Conservation (phyloP, 2,329 filamentous ascomycete genomes). For the Trichoderma gracile region DNA sequence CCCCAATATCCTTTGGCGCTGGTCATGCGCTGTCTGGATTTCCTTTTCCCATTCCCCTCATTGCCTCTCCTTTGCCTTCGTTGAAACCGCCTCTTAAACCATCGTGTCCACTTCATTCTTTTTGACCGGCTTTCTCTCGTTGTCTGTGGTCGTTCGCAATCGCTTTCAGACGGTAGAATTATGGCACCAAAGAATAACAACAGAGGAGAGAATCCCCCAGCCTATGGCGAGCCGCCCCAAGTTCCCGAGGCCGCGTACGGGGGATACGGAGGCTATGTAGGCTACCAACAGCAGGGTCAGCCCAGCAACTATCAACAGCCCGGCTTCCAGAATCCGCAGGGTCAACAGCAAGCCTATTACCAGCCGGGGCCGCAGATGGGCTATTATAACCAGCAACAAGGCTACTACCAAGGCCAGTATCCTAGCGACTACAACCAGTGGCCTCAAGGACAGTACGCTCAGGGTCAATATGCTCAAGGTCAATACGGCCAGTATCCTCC, state of each 20-base stretch:
- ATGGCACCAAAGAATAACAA: conserved; percentile 13
- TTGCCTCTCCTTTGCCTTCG: background rate
- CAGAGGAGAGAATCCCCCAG: conserved; percentile 49
- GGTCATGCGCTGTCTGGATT: conserved; percentile 5
- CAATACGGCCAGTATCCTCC: conserved; percentile 33
- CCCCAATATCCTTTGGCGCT: conserved; percentile 2
- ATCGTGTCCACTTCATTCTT: background rate
- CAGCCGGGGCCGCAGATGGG: conserved; percentile 46
- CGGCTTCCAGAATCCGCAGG: conserved; percentile 34
- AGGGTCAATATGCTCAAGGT: conserved; percentile 31
- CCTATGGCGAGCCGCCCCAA: conserved; percentile 45
- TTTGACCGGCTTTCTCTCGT: background rate
- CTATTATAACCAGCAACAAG: conserved; percentile 46
- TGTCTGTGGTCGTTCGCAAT: background rate
- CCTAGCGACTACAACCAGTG: conserved; percentile 21
- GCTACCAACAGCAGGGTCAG: conserved; percentile 34
- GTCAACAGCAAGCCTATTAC: conserved; percentile 41
- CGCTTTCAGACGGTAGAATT: background rate
- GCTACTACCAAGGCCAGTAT: conserved; percentile 41
- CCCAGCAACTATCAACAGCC: conserved; percentile 34
- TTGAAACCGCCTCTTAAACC: too few species aligned
- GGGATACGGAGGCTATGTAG: conserved; percentile 34
- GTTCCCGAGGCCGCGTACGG: conserved; percentile 49
- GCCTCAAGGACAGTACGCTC: conserved; percentile 3
- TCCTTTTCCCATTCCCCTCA: background rate